These are phyloP conservation scores for Dianthus caryophyllus DNA, from an alignment of 148 eudicot species.

Conservation along the genomic window DNA sequence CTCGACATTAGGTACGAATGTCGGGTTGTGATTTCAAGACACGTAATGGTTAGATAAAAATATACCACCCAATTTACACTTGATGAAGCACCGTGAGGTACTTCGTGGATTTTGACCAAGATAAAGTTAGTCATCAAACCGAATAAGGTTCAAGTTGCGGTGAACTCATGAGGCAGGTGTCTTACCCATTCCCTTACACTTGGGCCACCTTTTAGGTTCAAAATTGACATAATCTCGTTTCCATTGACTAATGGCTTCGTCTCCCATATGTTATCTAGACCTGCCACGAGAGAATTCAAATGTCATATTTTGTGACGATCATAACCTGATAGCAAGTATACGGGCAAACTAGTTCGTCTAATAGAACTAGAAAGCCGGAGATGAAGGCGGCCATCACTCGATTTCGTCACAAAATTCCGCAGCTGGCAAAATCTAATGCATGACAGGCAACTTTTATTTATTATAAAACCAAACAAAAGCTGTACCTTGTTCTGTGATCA, in stretches of 20 bases:
- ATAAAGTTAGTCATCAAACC: no score
- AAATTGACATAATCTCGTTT: slow-evolving; percentile 64
- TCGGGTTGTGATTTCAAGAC: background rate
- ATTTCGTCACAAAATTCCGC: background rate
- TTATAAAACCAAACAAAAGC: slow-evolving; percentile 1
- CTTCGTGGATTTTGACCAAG: no score
- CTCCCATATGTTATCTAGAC: slow-evolving; percentile 75
- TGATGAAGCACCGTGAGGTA: no score
- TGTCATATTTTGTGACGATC: background rate
- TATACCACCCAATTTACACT: no score
- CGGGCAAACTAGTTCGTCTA: background rate
- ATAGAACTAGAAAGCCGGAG: background rate
- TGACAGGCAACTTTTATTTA: background rate
- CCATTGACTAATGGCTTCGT: slow-evolving; percentile 70
- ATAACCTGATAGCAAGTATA: background rate
- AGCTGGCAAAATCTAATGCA: background rate
- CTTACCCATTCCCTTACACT: slow-evolving; percentile 69
- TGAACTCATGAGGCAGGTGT: background rate
- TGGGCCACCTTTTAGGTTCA: slow-evolving; percentile 87
- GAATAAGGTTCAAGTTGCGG: no score
- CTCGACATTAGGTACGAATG: no score
- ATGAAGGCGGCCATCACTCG: background rate
- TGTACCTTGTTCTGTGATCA: slow-evolving; percentile 51
- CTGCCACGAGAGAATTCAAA: slow-evolving; percentile 32
- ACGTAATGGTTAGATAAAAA: no score